These are phyloP conservation scores for Colletotrichum sp. DNA, from an alignment of 2,329 filamentous ascomycete species.

Conservation along the genomic window DNA sequence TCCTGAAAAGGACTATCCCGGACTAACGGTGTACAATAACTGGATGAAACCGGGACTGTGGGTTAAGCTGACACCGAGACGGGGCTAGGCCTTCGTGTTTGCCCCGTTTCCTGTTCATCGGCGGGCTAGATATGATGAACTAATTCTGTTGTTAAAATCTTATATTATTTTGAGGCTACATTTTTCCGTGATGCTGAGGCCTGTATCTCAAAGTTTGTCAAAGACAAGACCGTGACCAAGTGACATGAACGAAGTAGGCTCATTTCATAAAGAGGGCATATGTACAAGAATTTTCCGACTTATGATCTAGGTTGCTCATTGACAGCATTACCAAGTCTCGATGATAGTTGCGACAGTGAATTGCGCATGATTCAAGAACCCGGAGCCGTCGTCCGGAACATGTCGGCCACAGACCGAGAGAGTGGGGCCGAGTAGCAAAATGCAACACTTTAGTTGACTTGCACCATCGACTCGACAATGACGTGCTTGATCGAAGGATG, in stretches of 20 bases:
- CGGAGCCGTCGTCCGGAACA: not conserved
- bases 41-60: not conserved
- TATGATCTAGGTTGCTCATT: not conserved
- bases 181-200: not conserved
- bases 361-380: not conserved
- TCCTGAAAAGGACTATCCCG: not conserved
- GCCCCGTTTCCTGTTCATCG: not conserved
- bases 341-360: not conserved
- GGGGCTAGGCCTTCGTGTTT: not conserved
- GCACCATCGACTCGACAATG: constrained; percentile 1
- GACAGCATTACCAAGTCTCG: not conserved
- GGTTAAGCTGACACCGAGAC: not conserved
- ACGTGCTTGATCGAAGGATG: not conserved
- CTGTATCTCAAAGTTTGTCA: not conserved
- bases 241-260: too few species aligned
- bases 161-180: not conserved
- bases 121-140: not conserved
- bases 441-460: not conserved
- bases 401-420: not conserved
- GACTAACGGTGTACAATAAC: not conserved
- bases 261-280: too few species aligned
- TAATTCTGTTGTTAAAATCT: not conserved
- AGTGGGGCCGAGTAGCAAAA: not conserved
- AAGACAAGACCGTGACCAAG: not conserved
- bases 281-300: too few species aligned